Conservation (phyloP, 208 protist genomes). For the Trichomonas vaginalis region DNA sequence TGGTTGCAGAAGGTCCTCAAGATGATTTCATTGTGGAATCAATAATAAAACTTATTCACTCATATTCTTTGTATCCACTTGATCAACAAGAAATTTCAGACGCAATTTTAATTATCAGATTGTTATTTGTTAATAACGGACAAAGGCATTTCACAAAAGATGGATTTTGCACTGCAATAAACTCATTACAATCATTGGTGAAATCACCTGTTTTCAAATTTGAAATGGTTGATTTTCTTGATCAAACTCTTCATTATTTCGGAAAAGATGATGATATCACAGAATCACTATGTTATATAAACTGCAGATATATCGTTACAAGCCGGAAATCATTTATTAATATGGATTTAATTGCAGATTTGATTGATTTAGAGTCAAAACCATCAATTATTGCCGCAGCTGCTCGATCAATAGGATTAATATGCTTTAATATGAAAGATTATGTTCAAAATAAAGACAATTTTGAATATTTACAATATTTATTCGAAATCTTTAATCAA, state of each 20-base stretch:
- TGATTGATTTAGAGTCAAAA: neutral
- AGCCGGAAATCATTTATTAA: neutral
- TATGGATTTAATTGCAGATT: neutral
- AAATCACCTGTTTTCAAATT: neutral
- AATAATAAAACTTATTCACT: neutral
- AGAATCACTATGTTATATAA: neutral
- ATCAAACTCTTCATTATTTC: neutral
- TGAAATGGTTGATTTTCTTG: neutral
- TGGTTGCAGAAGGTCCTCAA: neutral
- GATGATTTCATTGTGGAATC: neutral
- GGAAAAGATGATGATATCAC: neutral
- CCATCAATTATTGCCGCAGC: neutral
- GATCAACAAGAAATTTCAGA: neutral
- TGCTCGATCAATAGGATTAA: neutral
- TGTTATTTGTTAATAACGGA: neutral
- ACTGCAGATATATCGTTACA: neutral
- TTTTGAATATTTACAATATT: neutral
- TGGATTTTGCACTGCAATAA: neutral
- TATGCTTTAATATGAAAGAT: neutral
- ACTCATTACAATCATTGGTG: neutral
- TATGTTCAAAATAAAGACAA: neutral
- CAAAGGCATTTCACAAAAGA: neutral
- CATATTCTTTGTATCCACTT: neutral
- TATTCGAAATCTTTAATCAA: neutral
- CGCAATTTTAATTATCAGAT: neutral